These are phyloP conservation scores for Ophiostoma ulmi DNA, from an alignment of 2,329 filamentous ascomycete genomes.

Conservation along the genomic window DNA sequence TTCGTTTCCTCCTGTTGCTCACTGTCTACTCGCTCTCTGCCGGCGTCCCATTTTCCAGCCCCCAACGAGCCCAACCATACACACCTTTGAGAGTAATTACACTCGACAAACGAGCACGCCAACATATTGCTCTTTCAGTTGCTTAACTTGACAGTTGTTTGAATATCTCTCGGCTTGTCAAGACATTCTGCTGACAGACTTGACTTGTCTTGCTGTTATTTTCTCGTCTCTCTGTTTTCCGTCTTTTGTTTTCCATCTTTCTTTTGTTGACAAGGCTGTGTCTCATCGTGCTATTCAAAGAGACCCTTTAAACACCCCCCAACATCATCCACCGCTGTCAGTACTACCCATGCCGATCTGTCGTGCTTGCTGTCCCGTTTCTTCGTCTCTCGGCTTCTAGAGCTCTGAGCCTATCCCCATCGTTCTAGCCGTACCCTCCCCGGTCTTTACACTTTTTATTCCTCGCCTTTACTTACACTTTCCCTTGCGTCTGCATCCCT, in stretches of 20 bases:
- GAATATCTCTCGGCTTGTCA: neutral
- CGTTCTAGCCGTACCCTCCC: neutral
- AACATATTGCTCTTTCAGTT: neutral
- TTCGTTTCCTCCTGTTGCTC: neutral
- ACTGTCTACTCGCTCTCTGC: neutral
- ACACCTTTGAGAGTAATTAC: neutral
- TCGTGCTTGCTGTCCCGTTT: neutral
- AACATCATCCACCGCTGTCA: neutral
- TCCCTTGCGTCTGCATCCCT: too few species aligned
- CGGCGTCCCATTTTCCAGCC: neutral
- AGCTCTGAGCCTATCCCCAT: neutral
- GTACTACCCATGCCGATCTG: neutral
- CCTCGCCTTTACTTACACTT: too few species aligned
- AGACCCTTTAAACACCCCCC: neutral
- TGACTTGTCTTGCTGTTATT: neutral
- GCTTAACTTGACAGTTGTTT: neutral
- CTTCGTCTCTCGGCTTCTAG: neutral
- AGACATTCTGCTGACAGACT: neutral
- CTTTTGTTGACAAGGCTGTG: neutral
- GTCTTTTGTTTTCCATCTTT: neutral
- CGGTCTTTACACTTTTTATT: too few species aligned
- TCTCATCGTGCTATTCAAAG: neutral
- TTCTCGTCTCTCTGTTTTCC: neutral
- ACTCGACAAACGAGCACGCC: neutral
- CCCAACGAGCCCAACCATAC: conserved; percentile 7